phyloP scores from a whole-genome alignment of 176 grass and related monocot species.

The Coix lacrymajobi region DNA sequence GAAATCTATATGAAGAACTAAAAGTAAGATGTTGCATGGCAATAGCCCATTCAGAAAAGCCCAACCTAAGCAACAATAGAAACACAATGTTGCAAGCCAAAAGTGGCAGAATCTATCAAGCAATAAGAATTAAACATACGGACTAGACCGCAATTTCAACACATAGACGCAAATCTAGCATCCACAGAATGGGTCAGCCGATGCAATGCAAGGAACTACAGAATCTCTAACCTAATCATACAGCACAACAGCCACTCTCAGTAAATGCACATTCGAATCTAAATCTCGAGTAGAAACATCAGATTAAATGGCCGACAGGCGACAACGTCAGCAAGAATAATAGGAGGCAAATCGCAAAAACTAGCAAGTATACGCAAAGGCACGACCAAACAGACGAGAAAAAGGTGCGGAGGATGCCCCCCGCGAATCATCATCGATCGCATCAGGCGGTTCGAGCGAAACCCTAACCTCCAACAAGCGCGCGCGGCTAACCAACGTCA shows the following conservation, averaged over 20 bases:
- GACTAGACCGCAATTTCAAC: background rate
- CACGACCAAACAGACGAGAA: background rate
- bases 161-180: background rate
- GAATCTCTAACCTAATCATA: background rate
- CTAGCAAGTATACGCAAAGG: background rate
- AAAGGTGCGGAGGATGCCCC: background rate
- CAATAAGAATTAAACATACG: background rate
- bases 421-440: background rate
- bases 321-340: background rate
- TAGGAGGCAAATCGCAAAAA: background rate
- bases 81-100: background rate
- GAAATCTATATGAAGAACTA: background rate
- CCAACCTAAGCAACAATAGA: background rate
- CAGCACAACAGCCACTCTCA: background rate
- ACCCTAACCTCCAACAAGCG: background rate
- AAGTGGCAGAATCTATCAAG: background rate
- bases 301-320: background rate
- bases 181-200: no score
- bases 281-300: background rate
- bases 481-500: background rate
- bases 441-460: background rate
- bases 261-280: background rate
- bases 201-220: background rate
- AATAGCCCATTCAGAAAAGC: background rate
- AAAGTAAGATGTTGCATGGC: no score